A percentile compares a stretch with the other conserved stretches of the same genome.
phyloP scores from a whole-genome alignment of 306 rosid genomes.

The Astragalus glycyphyllos region DNA sequence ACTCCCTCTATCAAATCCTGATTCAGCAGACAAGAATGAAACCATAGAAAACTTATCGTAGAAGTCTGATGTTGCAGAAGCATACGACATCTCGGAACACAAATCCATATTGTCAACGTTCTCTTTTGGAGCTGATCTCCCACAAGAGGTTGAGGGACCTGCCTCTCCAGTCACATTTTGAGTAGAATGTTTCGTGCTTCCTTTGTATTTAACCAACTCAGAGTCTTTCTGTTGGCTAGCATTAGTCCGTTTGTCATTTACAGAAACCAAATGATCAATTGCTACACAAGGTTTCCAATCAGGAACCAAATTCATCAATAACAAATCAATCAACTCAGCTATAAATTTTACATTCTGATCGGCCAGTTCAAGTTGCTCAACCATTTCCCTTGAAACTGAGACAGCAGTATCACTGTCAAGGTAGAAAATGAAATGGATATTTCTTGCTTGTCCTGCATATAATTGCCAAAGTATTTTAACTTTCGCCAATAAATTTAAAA shows the following conservation, averaged over 20 bases:
- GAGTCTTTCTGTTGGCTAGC: constrained; percentile 16
- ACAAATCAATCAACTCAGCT: constrained; percentile 53
- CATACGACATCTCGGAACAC: constrained; percentile 41
- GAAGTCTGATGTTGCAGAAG: constrained; percentile 43
- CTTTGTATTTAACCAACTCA: constrained; percentile 25
- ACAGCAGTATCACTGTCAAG: constrained; percentile 52
- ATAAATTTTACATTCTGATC: constrained; percentile 52
- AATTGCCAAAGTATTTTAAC: constrained; percentile 23
- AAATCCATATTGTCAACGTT: constrained; percentile 39
- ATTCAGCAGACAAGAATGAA: constrained; percentile 49
- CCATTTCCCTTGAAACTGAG: constrained; percentile 58
- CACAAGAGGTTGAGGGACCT: constrained; percentile 6
- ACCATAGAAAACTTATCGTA: constrained; percentile 32
- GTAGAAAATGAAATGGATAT: constrained; percentile 54
- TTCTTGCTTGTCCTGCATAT: constrained; percentile 49
- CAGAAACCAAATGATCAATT: constrained; percentile 45
- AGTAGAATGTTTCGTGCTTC: not conserved
- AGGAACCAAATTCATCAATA: constrained; percentile 49
- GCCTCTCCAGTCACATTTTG: constrained; percentile 28
- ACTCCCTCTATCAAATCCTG: constrained; percentile 39
- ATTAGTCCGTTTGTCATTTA: constrained; percentile 9
- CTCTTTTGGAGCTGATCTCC: constrained; percentile 26
- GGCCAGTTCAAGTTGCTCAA: constrained; percentile 53
- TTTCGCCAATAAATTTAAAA: not conserved
- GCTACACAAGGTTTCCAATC: constrained; percentile 52